These are phyloP conservation scores for Microcera coccophila DNA, from an alignment of 2,329 filamentous ascomycete genomes.

Conservation along the genomic window DNA sequence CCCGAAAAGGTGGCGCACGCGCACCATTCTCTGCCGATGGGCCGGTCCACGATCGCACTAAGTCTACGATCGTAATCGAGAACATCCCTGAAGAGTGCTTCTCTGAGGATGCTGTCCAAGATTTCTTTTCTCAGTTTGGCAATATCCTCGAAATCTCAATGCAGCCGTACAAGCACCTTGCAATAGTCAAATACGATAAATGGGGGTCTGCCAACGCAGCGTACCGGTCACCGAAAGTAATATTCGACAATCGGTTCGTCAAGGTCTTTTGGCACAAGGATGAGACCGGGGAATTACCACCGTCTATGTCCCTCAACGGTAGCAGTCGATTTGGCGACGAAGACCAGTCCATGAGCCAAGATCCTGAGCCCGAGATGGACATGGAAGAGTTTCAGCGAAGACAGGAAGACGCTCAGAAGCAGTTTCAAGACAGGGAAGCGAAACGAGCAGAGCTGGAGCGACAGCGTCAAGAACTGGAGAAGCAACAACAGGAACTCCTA, in stretches of 20 bases:
- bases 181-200: slow-evolving; percentile 64
- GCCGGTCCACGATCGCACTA: slow-evolving; percentile 57
- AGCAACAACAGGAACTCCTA: slow-evolving; percentile 58
- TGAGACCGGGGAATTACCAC: slow-evolving; percentile 35
- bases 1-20: slow-evolving; percentile 36
- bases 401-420: slow-evolving; percentile 69
- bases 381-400: slow-evolving; percentile 64
- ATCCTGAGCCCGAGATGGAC: slow-evolving; percentile 56
- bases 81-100: slow-evolving; percentile 72
- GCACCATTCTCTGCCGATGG: slow-evolving; percentile 63
- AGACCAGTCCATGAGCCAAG: slow-evolving; percentile 14
- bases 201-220: slow-evolving; percentile 66
- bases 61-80: slow-evolving; percentile 70
- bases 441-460: slow-evolving; percentile 61
- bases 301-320: slow-evolving; percentile 23
- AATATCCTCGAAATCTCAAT: slow-evolving; percentile 60
- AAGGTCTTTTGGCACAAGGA: slow-evolving; percentile 76
- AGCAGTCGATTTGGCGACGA: slow-evolving; percentile 26
- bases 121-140: slow-evolving; percentile 72
- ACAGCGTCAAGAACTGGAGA: slow-evolving; percentile 61
- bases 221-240: slow-evolving; percentile 71
- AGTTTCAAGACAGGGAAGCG: slow-evolving; percentile 60
- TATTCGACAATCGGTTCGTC: slow-evolving; percentile 83
- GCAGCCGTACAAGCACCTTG: slow-evolving; percentile 62
- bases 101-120: slow-evolving; percentile 59